A percentile compares a stretch with the other conserved stretches of the same genome.
These are phyloP conservation scores for Triticum monococcum DNA, from an alignment of 176 grass and related monocot species.

Conservation along the genomic window DNA sequence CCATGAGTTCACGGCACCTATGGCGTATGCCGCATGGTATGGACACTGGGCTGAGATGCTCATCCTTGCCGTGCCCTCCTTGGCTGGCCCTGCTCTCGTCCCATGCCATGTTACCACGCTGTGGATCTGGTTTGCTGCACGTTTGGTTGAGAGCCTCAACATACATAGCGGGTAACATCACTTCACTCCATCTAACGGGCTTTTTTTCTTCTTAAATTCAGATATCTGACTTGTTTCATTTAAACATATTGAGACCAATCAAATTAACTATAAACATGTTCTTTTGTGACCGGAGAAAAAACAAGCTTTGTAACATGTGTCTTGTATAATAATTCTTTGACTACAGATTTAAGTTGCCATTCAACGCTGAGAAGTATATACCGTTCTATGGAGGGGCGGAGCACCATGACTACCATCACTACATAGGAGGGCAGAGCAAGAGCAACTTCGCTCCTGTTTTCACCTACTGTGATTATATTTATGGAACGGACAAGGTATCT, in stretches of 20 bases:
- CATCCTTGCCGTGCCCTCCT: background rate
- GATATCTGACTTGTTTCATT: background rate
- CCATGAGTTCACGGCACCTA: conserved; percentile 55
- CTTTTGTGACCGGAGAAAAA: background rate
- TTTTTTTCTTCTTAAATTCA: background rate
- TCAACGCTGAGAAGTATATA: background rate
- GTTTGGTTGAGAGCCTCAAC: background rate
- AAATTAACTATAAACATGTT: background rate
- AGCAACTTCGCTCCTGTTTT: background rate
- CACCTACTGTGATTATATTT: background rate
- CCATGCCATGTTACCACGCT: background rate
- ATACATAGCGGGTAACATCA: background rate
- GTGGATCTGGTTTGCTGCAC: background rate
- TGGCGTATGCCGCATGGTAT: conserved; percentile 33
- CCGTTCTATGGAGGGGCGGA: background rate
- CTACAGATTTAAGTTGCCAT: background rate
- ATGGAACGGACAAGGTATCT: background rate
- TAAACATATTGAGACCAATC: background rate
- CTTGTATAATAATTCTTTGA: background rate
- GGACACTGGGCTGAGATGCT: conserved; percentile 2
- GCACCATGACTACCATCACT: background rate
- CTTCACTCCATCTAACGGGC: background rate
- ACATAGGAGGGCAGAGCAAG: background rate
- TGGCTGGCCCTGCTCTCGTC: background rate
- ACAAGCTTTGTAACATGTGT: background rate